Evolutionary conservation across 306 rosid species (phyloP).

Genomic region (Echinosophora koreensis): DNA sequence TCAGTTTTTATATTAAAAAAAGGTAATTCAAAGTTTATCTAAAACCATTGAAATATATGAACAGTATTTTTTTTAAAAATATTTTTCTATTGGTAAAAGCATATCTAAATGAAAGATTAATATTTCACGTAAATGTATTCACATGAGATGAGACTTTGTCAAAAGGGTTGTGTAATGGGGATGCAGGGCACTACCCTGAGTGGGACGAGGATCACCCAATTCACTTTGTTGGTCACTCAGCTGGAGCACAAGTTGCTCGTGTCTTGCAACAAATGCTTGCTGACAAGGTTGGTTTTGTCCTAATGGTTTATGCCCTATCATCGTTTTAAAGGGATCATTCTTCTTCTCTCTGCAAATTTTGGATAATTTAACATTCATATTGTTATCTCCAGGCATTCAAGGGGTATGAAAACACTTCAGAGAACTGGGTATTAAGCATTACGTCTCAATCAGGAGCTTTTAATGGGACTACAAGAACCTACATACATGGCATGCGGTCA

Average conservation of each 20-base stretch:
- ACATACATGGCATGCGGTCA: constrained; percentile 83
- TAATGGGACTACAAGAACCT: constrained; percentile 84
- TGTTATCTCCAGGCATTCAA: constrained; percentile 58
- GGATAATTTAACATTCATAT: constrained; percentile 1
- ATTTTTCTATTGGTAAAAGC: too few relatives aligned
- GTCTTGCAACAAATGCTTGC: constrained; percentile 97
- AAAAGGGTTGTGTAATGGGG: constrained; percentile 41
- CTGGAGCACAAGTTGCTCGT: constrained; percentile 96
- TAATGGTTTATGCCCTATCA: background rate
- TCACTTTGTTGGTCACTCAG: constrained; percentile 95
- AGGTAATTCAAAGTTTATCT: too few relatives aligned
- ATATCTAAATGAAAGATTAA: too few relatives aligned
- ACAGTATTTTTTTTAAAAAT: too few relatives aligned
- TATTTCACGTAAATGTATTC: background rate
- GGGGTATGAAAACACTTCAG: constrained; percentile 66
- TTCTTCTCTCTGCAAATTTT: background rate
- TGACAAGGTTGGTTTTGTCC: constrained; percentile 69
- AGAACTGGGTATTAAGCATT: constrained; percentile 77
- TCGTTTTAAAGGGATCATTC: background rate
- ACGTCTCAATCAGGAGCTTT: constrained; percentile 80
- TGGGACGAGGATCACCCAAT: constrained; percentile 98
- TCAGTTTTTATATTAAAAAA: too few relatives aligned
- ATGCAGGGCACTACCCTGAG: constrained; percentile 89
- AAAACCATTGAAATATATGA: too few relatives aligned
- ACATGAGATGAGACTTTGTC: background rate